phyloP scores from a whole-genome alignment of 2,329 filamentous ascomycete genomes.

The Tolypocladium capitatum region DNA sequence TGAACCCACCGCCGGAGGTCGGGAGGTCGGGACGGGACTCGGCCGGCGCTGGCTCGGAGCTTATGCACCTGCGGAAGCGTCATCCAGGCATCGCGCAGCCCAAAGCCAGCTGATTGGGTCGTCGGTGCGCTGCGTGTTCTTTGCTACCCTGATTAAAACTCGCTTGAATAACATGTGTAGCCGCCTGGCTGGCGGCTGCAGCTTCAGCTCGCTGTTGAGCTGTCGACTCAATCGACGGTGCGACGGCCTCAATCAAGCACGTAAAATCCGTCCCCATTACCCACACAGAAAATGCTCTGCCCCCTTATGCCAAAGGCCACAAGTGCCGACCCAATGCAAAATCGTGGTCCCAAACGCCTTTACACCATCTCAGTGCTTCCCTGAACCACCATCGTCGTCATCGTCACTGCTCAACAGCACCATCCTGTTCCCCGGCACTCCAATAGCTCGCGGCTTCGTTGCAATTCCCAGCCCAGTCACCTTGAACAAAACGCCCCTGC shows the following conservation, averaged over 20 bases:
- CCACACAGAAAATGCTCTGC: not conserved
- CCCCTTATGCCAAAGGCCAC: conserved; percentile 1
- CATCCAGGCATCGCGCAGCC: not conserved
- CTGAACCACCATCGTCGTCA: not conserved
- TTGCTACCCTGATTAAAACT: too few relatives aligned
- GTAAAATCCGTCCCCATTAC: conserved; percentile 1
- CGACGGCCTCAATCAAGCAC: not conserved
- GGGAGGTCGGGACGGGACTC: too few relatives aligned
- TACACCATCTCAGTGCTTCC: conserved; percentile 4
- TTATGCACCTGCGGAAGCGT: not conserved
- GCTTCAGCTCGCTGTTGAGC: not conserved
- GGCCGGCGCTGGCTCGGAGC: not conserved
- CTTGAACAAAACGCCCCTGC: not conserved
- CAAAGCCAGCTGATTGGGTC: too few relatives aligned
- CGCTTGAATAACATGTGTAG: too few relatives aligned
- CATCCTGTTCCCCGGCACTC: not conserved
- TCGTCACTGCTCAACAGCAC: not conserved
- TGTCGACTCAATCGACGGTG: not conserved
- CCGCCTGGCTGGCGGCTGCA: too few relatives aligned
- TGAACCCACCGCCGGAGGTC: not conserved
- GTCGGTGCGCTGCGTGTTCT: too few relatives aligned
- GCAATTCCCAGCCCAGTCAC: not conserved
- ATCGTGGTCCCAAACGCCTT: conserved; percentile 5
- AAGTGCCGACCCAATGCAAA: not conserved
- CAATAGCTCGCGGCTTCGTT: not conserved